Base-by-base conservation (phyloP, 352 stramenopile species). In the Phytophthora meadii region DNA sequence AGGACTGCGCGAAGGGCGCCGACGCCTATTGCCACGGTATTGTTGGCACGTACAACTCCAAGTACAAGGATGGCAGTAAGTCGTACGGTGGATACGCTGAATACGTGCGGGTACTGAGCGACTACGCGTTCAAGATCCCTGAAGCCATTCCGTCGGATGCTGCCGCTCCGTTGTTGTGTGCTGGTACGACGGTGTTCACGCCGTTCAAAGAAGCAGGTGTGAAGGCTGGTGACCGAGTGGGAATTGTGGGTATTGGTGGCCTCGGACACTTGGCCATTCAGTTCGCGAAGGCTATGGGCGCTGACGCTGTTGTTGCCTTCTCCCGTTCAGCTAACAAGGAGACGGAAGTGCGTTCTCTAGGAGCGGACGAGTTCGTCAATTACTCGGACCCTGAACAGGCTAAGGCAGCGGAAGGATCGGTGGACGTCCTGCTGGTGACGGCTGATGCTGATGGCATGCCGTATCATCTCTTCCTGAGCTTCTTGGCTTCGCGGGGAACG, bases 241-340 rank as follows among this genome's bases (percentile, higher is more conserved):
- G 74, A 10, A 72, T 97, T 12, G 70, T 90, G 4, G 90, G 90
- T n/a, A 87, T 96, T 54, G 90, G 90, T 17, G 90, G 90, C 6
- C 72, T 97, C 5, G 89, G 90, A 25, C 90, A 97, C 70, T 68
- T 97, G 50, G 88, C 60, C 11, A 74, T 97, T 47, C 93, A 97
- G 66, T 89, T 96, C 47, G 80, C 72, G n/a, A 75, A 82, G n/a
- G 89, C 84, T 8, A 74, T 97, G 37, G 83, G 81, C 17, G 72
- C 68, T 10, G 68, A 77, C 10, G 61, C 88, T 0, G 77, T 87
- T 6, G 79, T 88, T 17, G 87, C 88, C 2, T 78, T 97, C 58
- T 93, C 82, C 9, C 78, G 77, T 41, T 84, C 72, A 32, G 53
- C 61, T 4, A 80, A 57, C 30, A 97, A 97, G 69, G 74, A 88